Percentiles rank a stretch among this genome's conserved stretches.
Evolutionary conservation across 208 protist species (phyloP).

Genomic region (Crithidia fasciculata): DNA sequence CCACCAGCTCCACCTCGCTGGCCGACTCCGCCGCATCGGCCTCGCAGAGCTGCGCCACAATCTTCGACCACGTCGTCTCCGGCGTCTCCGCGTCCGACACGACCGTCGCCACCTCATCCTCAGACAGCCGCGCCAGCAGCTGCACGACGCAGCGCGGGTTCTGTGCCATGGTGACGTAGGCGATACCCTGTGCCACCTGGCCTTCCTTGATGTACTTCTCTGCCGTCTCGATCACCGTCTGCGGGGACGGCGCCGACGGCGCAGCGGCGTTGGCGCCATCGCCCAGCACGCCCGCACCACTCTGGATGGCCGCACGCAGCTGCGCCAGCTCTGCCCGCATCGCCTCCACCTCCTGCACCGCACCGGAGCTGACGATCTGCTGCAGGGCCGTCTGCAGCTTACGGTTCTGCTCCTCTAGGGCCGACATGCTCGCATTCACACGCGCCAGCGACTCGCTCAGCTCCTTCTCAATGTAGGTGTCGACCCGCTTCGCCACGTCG

Average conservation of each 20-base stretch:
- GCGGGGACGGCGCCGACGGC: conserved; percentile 39
- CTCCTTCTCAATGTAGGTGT: conserved; percentile 58
- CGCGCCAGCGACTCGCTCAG: conserved; percentile 51
- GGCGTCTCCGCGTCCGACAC: conserved; percentile 42
- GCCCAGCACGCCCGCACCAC: conserved; percentile 9
- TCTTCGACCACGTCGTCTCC: conserved; percentile 57
- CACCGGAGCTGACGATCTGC: conserved; percentile 54
- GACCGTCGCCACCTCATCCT: conserved; percentile 43
- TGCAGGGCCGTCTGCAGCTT: conserved; percentile 60
- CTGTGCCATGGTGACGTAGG: conserved; percentile 52
- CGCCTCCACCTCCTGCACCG: conserved; percentile 53
- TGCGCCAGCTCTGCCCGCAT: conserved; percentile 46
- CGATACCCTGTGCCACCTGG: conserved; percentile 39
- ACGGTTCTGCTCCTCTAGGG: conserved; percentile 69
- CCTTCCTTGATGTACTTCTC: conserved; percentile 47
- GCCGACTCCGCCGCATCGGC: conserved; percentile 31
- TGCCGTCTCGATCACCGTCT: conserved; percentile 69
- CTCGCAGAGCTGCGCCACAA: conserved; percentile 50
- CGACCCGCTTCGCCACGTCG: conserved; percentile 56
- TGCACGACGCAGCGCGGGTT: conserved; percentile 56
- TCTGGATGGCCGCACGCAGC: conserved; percentile 23
- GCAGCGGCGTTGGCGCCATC: conserved; percentile 5
- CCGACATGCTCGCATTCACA: conserved; percentile 52
- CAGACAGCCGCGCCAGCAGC: conserved; percentile 43
- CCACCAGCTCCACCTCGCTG: conserved; percentile 47